Percentiles rank a stretch among this genome's conserved stretches.
Conservation (phyloP, 2,329 filamentous ascomycete species). For the Trichoderma oligosporum region DNA sequence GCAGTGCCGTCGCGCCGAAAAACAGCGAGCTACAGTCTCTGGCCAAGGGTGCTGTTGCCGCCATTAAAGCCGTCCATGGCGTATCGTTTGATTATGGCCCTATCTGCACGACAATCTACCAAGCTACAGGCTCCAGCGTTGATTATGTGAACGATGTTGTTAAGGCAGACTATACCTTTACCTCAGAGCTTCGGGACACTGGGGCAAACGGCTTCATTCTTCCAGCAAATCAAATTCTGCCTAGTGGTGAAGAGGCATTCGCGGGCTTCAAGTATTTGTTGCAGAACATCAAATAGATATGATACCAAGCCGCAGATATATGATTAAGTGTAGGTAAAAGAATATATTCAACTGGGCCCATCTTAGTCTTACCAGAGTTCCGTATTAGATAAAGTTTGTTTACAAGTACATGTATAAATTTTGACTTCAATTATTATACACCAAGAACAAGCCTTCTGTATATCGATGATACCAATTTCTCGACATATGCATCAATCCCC, state of each 20-base stretch:
- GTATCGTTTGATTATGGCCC: conserved; percentile 44
- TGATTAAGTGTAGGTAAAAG: neutral
- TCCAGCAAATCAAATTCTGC: conserved; percentile 41
- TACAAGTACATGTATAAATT: no score
- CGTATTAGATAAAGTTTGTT: no score
- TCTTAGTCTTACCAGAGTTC: no score
- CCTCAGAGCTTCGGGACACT: conserved; percentile 37
- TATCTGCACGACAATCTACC: conserved; percentile 60
- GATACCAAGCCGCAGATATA: fast-evolving
- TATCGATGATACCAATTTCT: no score
- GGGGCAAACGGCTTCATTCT: conserved; percentile 43
- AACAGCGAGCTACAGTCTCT: conserved; percentile 47
- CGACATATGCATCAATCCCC: no score
- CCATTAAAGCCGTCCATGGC: conserved; percentile 45
- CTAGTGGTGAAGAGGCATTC: conserved; percentile 42
- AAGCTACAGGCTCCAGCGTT: conserved; percentile 45
- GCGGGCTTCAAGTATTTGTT: conserved; percentile 58
- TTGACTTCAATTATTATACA: no score
- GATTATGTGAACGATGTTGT: conserved; percentile 45
- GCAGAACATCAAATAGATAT: conserved; percentile 36
- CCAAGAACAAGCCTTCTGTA: no score
- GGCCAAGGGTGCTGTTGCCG: conserved; percentile 45
- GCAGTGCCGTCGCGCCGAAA: conserved; percentile 44
- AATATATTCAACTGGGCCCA: neutral
- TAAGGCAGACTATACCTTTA: conserved; percentile 41